Evolutionary conservation across 192 early-diverging fungal species (phyloP), one percentile per base, ranked within the genome.

Genomic region (Coemansia sp.): DNA sequence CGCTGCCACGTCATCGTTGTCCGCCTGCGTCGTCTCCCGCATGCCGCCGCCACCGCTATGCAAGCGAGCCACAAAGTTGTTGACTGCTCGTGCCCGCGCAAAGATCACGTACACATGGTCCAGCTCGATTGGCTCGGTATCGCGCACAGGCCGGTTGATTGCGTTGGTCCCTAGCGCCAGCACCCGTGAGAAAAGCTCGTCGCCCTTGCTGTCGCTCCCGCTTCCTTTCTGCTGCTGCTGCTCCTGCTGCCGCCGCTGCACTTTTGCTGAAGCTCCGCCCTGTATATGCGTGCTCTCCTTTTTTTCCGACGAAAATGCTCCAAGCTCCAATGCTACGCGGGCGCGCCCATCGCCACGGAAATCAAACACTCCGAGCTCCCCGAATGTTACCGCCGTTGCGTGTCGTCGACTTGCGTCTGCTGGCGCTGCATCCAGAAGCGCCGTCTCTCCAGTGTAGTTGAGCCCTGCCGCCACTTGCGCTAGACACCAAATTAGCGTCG

Each of bases 31-130:
- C 30, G 30, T 30, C 6, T 21, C 51, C 23, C 23, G 51, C 8
- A 26, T 23, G 2, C 23, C 2, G 45, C 46, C 33, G 36, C n/a
- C 51, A 3, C 53, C 58, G 56, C 52, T 68, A 34, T 80, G 73
- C 36, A 80, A 51, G 1, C 72, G 60, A 0, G 77, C 77, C n/a
- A 80, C 77, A 66, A 80, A 80, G 39, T 80, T 80, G 44, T 80
- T 80, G 43, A 80, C 77, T 0, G 72, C 72, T 0, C 77, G 72
- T 0, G 77, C 67, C 41, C 66, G 65, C 10, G 77, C 77, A 30
- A 80, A 80, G 63, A 80, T 75, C 72, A 80, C 33, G 24, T 80
- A 80, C 15, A 80, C 77, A 55, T 80, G 72, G 58, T 80, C 77
- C 61, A 80, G 66, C 63, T 75, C 77, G 0, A 80, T 35, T 3